Base-by-base conservation (phyloP, 768 basidiomycete genomes). In the Galerina marginata region DNA sequence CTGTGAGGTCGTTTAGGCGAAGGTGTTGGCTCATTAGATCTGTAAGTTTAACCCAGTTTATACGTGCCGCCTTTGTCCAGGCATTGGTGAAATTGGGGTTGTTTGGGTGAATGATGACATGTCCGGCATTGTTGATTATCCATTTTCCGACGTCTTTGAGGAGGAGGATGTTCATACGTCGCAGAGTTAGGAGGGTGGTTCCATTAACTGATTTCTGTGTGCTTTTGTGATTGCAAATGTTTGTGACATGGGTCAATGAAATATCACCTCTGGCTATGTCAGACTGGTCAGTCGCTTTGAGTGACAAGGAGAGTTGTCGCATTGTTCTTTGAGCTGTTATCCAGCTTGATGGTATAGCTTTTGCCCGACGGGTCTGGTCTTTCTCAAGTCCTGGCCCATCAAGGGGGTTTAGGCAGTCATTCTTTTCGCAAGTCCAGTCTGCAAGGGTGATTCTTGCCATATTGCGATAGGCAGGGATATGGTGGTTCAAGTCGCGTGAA, bases 401-500 rank as follows among this genome's bases (percentile, higher is more conserved):
- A 33, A 55, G 33, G 20, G 53, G 53, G 23, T 54, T 54, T 36
- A 58, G 42, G 40, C 58, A 59, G n/a, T 43, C 50, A 14, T 53
- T 59, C 3, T 44, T 26, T 6, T 53, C 26, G 36, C 49, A 59
- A 20, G 59, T 62, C 59, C 61, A 65, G 48, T 67, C 64, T 6
- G 61, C 56, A 7, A 62, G 47, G 4, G 66, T 65, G 16, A 67
- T 63, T 1, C 12, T 45, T 4, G 66, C 49, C 61, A 65, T 66
- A 0, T 25, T 50, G 0, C 64, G 51, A 40, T 64, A 74, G 1
- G 61, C 52, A 0, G 20, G 11, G 11, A 72, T 65, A 12, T 68
- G 68, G 29, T 71, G 70, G 38, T 72, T 71, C 0, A 72, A 65
- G 37, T 74, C 69, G 0, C 67, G 60, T 4, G n/a, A 20, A 0